phyloP scores from a whole-genome alignment of 164 flowering plant species.

The Stephania japonica region DNA sequence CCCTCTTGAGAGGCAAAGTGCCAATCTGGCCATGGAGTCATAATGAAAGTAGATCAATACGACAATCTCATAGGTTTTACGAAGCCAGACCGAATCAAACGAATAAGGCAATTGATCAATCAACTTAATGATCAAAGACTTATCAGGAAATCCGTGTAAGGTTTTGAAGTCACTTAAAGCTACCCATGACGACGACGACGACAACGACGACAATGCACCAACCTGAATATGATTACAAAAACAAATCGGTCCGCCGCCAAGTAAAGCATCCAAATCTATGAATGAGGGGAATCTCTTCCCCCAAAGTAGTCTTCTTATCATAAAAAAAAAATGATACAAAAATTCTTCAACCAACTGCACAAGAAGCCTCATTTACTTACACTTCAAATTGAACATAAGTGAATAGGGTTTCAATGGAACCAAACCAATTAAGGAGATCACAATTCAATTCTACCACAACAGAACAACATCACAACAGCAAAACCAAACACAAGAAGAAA shows the following conservation, averaged over 20 bases:
- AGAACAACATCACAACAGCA: too few relatives aligned
- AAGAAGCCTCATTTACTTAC: neutral
- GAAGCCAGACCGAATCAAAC: slow-evolving; percentile 40
- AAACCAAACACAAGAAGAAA: too few relatives aligned
- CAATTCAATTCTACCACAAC: too few relatives aligned
- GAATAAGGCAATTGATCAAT: slow-evolving; percentile 54
- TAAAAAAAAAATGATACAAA: neutral
- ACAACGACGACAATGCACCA: too few relatives aligned
- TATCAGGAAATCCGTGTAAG: slow-evolving; percentile 53
- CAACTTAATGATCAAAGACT: slow-evolving; percentile 29
- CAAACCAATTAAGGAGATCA: too few relatives aligned
- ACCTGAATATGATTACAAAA: too few relatives aligned
- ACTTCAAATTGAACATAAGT: too few relatives aligned
- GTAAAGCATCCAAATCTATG: too few relatives aligned
- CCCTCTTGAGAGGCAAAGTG: slow-evolving; percentile 60
- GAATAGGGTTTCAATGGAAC: too few relatives aligned
- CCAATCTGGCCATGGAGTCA: slow-evolving; percentile 38
- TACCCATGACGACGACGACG: slow-evolving; percentile 33
- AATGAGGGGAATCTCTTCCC: too few relatives aligned
- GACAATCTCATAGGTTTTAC: slow-evolving; percentile 53
- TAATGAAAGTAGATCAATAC: slow-evolving; percentile 27
- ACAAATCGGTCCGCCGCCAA: too few relatives aligned
- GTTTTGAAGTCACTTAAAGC: slow-evolving; percentile 44
- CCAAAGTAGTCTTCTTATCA: neutral
- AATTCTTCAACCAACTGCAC: neutral